phyloP scores from a whole-genome alignment of 148 eudicot species.

The Dianthus caryophyllus region DNA sequence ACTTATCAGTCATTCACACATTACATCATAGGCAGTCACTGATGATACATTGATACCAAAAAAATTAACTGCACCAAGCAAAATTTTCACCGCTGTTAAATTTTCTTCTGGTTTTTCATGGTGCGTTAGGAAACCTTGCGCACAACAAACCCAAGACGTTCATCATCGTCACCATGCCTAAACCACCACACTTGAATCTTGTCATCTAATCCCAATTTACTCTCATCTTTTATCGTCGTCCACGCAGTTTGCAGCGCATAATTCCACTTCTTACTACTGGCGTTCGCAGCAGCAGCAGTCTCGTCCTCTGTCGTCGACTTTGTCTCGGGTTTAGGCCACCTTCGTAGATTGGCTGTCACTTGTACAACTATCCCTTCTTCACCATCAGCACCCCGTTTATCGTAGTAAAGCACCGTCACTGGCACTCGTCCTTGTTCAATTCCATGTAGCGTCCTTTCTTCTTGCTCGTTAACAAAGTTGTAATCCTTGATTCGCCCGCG shows the following conservation, averaged over 20 bases:
- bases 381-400: neutral
- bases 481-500: neutral
- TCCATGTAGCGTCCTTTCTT: neutral
- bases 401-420: neutral
- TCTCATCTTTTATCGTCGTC: neutral
- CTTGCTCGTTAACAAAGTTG: neutral
- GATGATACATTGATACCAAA: neutral
- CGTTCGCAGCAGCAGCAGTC: neutral
- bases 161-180: neutral
- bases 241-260: neutral
- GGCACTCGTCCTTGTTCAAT: neutral
- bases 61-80: neutral
- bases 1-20: neutral
- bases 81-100: too few relatives aligned
- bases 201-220: neutral
- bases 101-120: neutral
- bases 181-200: conserved; percentile 12
- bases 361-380: neutral
- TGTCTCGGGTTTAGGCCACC: neutral
- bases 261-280: neutral
- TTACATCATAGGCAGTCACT: neutral
- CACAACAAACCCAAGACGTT: conserved; percentile 3
- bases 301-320: neutral
- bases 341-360: neutral
- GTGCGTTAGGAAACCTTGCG: neutral